These are phyloP conservation scores for Nicotiana undulata DNA, from an alignment of 257 asterid species.

Conservation along the genomic window DNA sequence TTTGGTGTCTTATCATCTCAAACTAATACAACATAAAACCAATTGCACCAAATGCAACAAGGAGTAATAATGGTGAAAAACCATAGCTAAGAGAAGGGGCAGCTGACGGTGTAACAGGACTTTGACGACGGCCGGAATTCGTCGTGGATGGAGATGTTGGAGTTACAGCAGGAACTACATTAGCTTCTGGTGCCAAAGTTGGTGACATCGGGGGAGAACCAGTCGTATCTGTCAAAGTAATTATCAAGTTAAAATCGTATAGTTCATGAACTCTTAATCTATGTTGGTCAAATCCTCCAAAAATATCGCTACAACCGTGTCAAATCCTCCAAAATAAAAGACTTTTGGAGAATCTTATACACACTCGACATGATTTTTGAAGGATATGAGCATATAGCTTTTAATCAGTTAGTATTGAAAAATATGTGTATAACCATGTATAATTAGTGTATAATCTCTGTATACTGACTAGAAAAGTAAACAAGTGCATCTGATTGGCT, in stretches of 20 bases:
- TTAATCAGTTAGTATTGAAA: not conserved
- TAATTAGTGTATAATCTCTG: too few relatives aligned
- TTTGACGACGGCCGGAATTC: slow-evolving; percentile 12
- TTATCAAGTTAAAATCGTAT: not conserved
- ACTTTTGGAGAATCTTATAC: not conserved
- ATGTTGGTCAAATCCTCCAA: not conserved
- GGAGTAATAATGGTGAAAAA: slow-evolving; percentile 17
- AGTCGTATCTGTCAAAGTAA: slow-evolving; percentile 2
- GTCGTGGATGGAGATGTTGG: not conserved
- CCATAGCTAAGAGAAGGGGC: slow-evolving; percentile 14
- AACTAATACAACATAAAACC: slow-evolving; percentile 19
- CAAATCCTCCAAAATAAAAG: not conserved
- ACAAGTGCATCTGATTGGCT: too few relatives aligned
- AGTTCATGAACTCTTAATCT: not conserved
- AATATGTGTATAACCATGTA: too few relatives aligned
- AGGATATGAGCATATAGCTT: not conserved
- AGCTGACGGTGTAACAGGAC: slow-evolving; percentile 20
- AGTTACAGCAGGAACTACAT: slow-evolving; percentile 8
- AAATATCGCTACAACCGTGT: not conserved
- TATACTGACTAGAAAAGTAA: too few relatives aligned
- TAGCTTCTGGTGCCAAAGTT: slow-evolving; percentile 20
- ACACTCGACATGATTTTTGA: not conserved
- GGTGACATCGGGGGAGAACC: slow-evolving; percentile 18
- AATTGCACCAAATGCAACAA: slow-evolving; percentile 18
- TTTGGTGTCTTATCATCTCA: not conserved